Conservation (phyloP, 768 basidiomycete species). For the Tricholoma saponaceum region DNA sequence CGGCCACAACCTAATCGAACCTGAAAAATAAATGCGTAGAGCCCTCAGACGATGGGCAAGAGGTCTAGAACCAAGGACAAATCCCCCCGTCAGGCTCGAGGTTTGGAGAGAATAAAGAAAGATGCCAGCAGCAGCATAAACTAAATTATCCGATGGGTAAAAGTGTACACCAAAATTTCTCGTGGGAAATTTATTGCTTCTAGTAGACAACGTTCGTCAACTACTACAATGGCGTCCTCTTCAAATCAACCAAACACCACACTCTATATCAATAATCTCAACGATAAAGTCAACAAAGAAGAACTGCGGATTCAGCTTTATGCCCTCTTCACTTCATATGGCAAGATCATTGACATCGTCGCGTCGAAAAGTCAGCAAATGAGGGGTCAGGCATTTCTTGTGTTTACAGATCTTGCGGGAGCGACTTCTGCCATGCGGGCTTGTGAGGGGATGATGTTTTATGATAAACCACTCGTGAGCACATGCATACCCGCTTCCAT, state of each 20-base stretch:
- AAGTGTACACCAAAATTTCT: conserved; percentile 5
- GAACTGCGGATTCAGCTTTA: conserved; percentile 82
- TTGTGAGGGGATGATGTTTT: conserved; percentile 90
- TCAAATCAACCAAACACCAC: conserved; percentile 79
- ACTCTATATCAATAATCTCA: conserved; percentile 90
- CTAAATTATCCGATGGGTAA: background rate
- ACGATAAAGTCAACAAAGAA: conserved; percentile 88
- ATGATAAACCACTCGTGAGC: conserved; percentile 87
- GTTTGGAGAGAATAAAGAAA: background rate
- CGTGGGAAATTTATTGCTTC: conserved; percentile 14
- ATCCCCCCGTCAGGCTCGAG: background rate
- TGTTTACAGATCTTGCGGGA: conserved; percentile 86
- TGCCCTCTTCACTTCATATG: conserved; percentile 90
- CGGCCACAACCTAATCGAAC: background rate
- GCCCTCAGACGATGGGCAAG: background rate
- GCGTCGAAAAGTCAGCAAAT: conserved; percentile 83
- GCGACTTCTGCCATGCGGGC: conserved; percentile 92
- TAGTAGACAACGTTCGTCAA: conserved; percentile 10
- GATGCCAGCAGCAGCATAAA: conserved; percentile 5
- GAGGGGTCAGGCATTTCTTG: conserved; percentile 94
- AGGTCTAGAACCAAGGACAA: background rate
- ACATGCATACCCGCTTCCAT: conserved; percentile 4
- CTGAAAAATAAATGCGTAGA: background rate
- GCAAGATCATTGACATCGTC: conserved; percentile 89
- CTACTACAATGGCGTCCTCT: conserved; percentile 38